Evolutionary conservation across 805 yeast species (phyloP).

Genomic region (Tetrapisispora phaffii): DNA sequence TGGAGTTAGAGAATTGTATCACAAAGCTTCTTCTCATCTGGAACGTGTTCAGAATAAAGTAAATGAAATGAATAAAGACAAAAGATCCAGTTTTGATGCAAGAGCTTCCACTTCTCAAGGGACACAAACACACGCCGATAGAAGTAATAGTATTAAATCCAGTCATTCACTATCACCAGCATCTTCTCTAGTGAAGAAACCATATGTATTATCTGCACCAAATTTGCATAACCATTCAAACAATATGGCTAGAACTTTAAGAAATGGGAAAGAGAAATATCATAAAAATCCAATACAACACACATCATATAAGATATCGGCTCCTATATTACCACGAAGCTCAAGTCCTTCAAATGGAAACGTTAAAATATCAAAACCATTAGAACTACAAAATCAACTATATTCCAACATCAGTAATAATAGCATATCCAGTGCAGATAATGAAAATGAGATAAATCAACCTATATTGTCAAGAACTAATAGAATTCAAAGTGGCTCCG

Average conservation of each 20-base stretch:
- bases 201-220: neutral
- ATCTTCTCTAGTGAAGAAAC: slow-evolving; percentile 19
- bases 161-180: neutral
- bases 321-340: neutral
- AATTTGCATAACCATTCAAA: slow-evolving; percentile 5
- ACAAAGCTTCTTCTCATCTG: slow-evolving; percentile 32
- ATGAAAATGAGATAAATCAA: neutral
- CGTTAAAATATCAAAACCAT: slow-evolving; percentile 23
- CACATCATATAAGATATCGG: neutral
- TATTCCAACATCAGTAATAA: neutral
- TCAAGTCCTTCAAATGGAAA: slow-evolving; percentile 9
- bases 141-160: neutral
- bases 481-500: neutral
- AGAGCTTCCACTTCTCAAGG: slow-evolving; percentile 6
- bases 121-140: slow-evolving; percentile 16
- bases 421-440: slow-evolving; percentile 1
- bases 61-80: slow-evolving; percentile 4
- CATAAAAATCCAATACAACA: neutral
- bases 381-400: slow-evolving; percentile 5
- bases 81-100: neutral
- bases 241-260: slow-evolving; percentile 29
- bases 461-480: neutral
- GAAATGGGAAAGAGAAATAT: slow-evolving; percentile 11
- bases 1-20: slow-evolving; percentile 31
- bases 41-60: slow-evolving; percentile 28